Evolutionary conservation across 192 early-diverging fungal genomes (phyloP).

Genomic region (Rhizoclosmatium globosum): DNA sequence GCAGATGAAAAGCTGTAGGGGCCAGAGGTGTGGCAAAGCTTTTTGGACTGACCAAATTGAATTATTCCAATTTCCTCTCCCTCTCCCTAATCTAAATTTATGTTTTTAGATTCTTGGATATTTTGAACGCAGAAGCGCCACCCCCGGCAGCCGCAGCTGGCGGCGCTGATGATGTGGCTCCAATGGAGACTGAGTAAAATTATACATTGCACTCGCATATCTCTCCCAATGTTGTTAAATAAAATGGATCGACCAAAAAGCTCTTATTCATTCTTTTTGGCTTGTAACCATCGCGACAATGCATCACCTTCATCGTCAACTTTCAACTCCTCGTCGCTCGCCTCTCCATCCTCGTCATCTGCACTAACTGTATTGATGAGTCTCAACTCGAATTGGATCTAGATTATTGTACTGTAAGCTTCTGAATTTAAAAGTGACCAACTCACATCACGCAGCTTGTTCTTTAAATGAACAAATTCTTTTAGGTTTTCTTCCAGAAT

Average conservation of each 20-base stretch:
- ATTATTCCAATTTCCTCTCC: too few relatives aligned
- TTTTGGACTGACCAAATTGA: neutral
- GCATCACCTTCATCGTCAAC: conserved; percentile 43
- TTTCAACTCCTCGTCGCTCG: conserved; percentile 22
- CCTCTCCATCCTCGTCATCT: conserved; percentile 29
- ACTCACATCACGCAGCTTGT: conserved; percentile 44
- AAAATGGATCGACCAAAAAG: too few relatives aligned
- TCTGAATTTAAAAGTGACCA: neutral
- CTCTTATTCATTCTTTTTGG: neutral
- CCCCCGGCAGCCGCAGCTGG: conserved; percentile 24
- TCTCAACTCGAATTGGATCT: conserved; percentile 46
- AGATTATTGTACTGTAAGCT: neutral
- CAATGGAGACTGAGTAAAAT: conserved; percentile 50
- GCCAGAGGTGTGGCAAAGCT: neutral
- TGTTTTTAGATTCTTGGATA: conserved; percentile 33
- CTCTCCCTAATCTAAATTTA: neutral
- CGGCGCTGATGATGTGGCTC: conserved; percentile 38
- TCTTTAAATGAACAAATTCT: conserved; percentile 47
- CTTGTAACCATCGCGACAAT: conserved; percentile 34
- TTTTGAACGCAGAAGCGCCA: conserved; percentile 28
- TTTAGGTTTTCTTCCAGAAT: conserved; percentile 54
- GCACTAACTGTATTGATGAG: conserved; percentile 30
- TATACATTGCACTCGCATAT: too few relatives aligned
- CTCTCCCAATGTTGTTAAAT: neutral
- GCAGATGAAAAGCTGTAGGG: neutral